Evolutionary conservation across 352 stramenopile species (phyloP), one percentile per base, ranked within the genome.

Genomic region (Pythium coloratum): DNA sequence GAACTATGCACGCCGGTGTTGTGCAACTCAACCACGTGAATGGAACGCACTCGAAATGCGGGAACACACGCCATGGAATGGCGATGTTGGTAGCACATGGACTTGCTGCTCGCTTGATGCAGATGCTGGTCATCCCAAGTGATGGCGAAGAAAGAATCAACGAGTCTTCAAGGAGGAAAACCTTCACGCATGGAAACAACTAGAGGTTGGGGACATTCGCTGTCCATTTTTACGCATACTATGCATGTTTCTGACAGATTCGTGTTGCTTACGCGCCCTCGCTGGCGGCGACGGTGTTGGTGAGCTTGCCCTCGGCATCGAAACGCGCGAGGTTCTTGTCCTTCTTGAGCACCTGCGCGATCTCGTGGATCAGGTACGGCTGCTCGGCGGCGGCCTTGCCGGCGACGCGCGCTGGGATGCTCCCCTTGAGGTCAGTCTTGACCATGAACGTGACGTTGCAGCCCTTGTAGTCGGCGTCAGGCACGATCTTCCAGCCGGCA

Each of bases 361-460:
- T 85, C 51, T 78, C 75, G 18, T 76, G 61, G 64, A 91, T 86
- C 10, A 89, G 66, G 57, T 83, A 89, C 4, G 82, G 82, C 64
- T 89, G 84, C n/a, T 92, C 82, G 2, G 78, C 60, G 6, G 82
- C 80, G 49, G 76, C 82, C 42, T 87, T 87, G 30, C 76, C 67
- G 24, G 82, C 76, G 28, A 92, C 78, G 2, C 81, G 82, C 20
- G 80, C 67, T 34, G 84, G 82, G 46, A 92, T 91, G 59, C 55
- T 88, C n/a, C 84, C 84, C 62, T 89, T 90, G 9, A 92, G 63
- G 59, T 92, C 84, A 13, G 79, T 86, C 67, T 92, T 91, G 50
- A 86, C 68, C 71, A 91, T 83, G 58, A 78, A 91, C 24, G 75
- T 82, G 59, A 92, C 80, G 26, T 87, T 50, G 10, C 75, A 79